These are phyloP conservation scores for Thraustochytrium sp. DNA, from an alignment of 352 stramenopile species.

Conservation along the genomic window DNA sequence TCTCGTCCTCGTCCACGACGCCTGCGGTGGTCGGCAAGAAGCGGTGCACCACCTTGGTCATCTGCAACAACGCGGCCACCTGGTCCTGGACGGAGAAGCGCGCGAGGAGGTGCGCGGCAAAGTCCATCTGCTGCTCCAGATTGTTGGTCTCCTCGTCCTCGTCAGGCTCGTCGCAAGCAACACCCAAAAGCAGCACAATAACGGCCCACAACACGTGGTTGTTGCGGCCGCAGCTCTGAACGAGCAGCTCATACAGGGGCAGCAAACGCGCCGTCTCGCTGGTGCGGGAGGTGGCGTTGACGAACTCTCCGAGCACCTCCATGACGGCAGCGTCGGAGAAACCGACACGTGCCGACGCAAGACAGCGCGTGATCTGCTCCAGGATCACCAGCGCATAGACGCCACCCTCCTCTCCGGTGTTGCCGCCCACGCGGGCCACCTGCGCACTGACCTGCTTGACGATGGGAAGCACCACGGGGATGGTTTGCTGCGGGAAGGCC, in stretches of 20 bases:
- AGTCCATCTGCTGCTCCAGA: not conserved
- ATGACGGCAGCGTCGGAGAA: conserved; percentile 2
- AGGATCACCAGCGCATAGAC: conserved; percentile 25
- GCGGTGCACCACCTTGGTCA: not conserved
- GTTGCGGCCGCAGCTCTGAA: conserved; percentile 1
- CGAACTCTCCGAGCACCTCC: conserved; percentile 2
- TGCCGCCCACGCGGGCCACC: not conserved
- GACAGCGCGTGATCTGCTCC: conserved; percentile 22
- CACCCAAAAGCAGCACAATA: not conserved
- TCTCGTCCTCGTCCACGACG: not conserved
- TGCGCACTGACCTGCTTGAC: not conserved
- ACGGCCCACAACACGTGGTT: not conserved
- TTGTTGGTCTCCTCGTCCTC: conserved; percentile 6
- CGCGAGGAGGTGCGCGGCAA: not conserved
- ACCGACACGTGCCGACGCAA: not conserved
- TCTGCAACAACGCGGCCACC: not conserved
- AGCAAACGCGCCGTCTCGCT: not conserved
- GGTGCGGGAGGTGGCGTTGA: not conserved
- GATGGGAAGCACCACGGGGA: conserved; percentile 16
- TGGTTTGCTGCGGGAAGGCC: not conserved
- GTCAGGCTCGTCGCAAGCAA: not conserved
- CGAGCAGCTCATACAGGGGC: not conserved
- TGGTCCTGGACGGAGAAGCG: conserved; percentile 20
- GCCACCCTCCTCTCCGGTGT: not conserved
- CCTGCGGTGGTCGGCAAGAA: not conserved